Evolutionary conservation across 331 rosid species (phyloP).

Genomic region (Quercus phellos): DNA sequence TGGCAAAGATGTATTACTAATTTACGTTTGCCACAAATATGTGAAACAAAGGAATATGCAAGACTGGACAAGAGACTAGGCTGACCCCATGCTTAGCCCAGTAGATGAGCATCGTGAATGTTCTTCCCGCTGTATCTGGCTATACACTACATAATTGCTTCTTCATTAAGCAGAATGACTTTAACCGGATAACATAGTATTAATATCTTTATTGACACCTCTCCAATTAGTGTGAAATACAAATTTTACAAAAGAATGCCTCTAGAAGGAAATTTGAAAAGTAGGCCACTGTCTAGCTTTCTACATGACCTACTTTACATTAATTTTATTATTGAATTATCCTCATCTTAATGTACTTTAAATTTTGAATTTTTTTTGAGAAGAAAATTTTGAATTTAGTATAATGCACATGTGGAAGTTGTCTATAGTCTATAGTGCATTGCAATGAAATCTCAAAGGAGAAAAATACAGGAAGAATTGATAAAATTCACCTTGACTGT

Average conservation of each 20-base stretch:
- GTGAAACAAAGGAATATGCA: background rate
- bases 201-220: background rate
- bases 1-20: too few species aligned
- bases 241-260: background rate
- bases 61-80: background rate
- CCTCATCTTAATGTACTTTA: background rate
- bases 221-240: background rate
- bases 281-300: background rate
- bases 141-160: background rate
- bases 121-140: background rate
- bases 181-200: background rate
- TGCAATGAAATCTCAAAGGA: background rate
- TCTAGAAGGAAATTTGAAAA: too few species aligned
- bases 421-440: background rate
- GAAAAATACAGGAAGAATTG: background rate
- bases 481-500: slow-evolving; percentile 68
- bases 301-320: too few species aligned
- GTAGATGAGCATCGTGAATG: background rate
- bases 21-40: background rate
- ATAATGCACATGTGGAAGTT: background rate
- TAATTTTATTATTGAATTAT: background rate
- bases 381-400: background rate
- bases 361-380: background rate
- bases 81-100: background rate
- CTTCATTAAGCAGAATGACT: background rate